phyloP scores from a whole-genome alignment of 441 rosid genomes.

The Geranium incanum region DNA sequence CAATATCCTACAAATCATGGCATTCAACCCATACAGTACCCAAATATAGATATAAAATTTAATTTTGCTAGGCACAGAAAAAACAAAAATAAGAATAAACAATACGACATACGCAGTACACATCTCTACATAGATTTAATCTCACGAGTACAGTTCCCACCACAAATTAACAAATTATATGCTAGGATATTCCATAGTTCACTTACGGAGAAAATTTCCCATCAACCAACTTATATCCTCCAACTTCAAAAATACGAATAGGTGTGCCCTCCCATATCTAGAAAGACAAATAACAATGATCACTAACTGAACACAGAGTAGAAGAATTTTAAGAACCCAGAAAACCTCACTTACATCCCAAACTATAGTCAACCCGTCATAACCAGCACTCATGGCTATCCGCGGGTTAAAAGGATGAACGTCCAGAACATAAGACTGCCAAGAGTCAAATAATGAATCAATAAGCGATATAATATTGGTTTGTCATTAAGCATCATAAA shows the following conservation, averaged over 20 bases:
- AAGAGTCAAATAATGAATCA: conserved; percentile 20
- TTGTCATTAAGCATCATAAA: not conserved
- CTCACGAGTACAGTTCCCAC: conserved; percentile 7
- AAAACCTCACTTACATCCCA: conserved; percentile 81
- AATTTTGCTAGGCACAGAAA: not conserved
- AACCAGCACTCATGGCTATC: conserved; percentile 99
- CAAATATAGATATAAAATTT: not conserved
- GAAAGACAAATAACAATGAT: conserved; percentile 24
- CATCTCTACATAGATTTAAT: not conserved
- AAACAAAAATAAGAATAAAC: not conserved
- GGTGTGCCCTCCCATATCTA: conserved; percentile 99
- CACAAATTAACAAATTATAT: conserved; percentile 5
- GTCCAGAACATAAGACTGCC: conserved; percentile 95
- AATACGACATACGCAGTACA: not conserved
- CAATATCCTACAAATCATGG: not conserved
- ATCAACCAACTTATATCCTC: conserved; percentile 86
- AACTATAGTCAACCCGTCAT: conserved; percentile 92
- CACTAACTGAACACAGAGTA: conserved; percentile 13
- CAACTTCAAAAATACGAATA: conserved; percentile 77
- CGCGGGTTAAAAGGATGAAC: conserved; percentile 99
- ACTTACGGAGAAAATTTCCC: conserved; percentile 99
- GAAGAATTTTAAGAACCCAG: conserved; percentile 25
- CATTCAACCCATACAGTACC: not conserved
- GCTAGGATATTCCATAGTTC: conserved; percentile 7
- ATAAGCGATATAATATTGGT: conserved; percentile 21